Evolutionary conservation across 2,329 filamentous ascomycete species (phyloP), one percentile per base, ranked within the genome.

Genomic region (Nigrospora sphaerica): DNA sequence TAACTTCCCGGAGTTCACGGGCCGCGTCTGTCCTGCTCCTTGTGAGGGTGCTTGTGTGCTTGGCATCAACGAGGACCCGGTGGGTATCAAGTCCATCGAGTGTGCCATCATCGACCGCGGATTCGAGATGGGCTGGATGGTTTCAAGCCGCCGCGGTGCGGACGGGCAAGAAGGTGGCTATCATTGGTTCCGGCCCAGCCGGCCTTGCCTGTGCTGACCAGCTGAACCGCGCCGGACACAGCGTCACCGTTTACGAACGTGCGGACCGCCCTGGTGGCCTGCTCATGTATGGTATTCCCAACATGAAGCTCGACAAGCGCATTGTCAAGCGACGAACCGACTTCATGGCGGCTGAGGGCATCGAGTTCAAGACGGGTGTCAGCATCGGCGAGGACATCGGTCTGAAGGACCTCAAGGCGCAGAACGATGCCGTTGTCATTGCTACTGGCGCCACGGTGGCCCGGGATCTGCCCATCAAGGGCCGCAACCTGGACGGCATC

Each of bases 231-330:
- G 88, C 87, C 57, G 92, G 92, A 28, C 92, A 97, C 71, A 72
- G 64, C 5, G 89, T 96, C 46, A 95, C 89, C 12, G 81, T 97
- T 16, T 96, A 93, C 62, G 92, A 97, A 77, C 88, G 92, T 54
- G 82, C 90, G 49, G 92, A 97, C 63, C 88, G 92, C 54, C 74
- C 86, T 48, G 92, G 92, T 70, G 92, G 92, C 67, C 77, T 97
- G 46, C 80, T 97, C 60, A 96, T 96, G 92, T 96, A 97, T 63
- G 92, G 92, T 56, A 97, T 97, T 56, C 92, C 92, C 55, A 97
- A 97, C 76, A 97, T 97, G 92, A 97, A 97, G 76, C 86, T 97
- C 37, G 92, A 97, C 74, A 97, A 97, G 79, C 89, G 89, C 63
- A 84, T 96, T 53, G 92, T 97, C 50, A 92, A 96, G 76, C 87